Evolutionary conservation across 2,329 filamentous ascomycete genomes (phyloP), one percentile per base, ranked within the genome.

Genomic region (Hymenoscyphus albidus): DNA sequence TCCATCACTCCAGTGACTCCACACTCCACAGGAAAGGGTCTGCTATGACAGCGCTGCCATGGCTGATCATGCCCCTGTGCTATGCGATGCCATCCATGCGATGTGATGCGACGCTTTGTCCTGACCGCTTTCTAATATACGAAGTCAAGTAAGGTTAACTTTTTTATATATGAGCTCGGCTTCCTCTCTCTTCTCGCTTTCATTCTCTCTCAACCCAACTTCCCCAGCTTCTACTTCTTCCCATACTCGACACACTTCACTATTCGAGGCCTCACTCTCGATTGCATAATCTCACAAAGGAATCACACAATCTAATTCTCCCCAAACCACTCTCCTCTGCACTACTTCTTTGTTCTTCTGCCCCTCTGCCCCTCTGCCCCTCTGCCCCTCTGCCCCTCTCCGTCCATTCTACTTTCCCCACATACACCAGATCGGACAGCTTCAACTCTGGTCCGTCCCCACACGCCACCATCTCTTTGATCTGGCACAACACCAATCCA

Each of bases 401-500:
- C 22, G 22, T 22, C 10, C 44, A n/a, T 10, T 6, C 14, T 51
- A 16, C 18, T 51, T 18, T 18, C 44, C 2, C 9, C 16, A 13
- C 44, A 51, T 10, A 51, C n/a, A 51, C 42, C 16, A 48, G 42
- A 48, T 18, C 42, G 42, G 16, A 48, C 18, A 51, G 18, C 44
- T 18, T 22, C 44, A 22, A 18, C n/a, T 27, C 18, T 35, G 32
- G 32, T 18, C 4, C 3, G 5, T 51, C 44, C 44, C n/a, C 16
- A 6, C 44, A 9, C 16, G 3, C n/a, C 44, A n/a, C 44, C n/a
- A 51, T n/a, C 44, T 18, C 44, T n/a, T 18, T 18, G n/a, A 18
- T 51, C 44, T 22, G 44, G 44, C 39, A 58, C 42, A 48, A 32
- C 56, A 31, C 61, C 62, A 48, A 13, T 16, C n/a, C 27, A 35